phyloP scores from a whole-genome alignment of 2,329 filamentous ascomycete genomes.

The Aspergillus sp. region DNA sequence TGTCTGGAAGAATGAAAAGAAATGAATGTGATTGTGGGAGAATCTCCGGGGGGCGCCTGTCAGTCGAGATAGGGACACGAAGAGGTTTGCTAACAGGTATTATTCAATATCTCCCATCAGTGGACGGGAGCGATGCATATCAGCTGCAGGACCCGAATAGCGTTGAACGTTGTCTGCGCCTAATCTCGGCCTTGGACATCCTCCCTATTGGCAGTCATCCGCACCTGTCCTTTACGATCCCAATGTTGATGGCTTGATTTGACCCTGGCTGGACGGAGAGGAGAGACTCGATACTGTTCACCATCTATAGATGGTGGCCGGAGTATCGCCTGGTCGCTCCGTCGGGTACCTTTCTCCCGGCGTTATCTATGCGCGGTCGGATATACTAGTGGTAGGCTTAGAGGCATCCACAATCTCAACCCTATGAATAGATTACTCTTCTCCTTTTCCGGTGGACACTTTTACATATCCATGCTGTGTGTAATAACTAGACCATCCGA shows the following conservation, averaged over 20 bases:
- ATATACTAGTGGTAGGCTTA: too few relatives aligned
- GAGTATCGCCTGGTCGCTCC: not conserved
- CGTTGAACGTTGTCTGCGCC: constrained; percentile 13
- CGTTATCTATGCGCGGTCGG: not conserved
- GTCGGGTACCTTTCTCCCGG: not conserved
- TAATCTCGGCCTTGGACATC: constrained; percentile 6
- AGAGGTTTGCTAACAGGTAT: constrained; percentile 23
- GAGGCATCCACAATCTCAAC: too few relatives aligned
- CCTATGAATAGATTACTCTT: too few relatives aligned
- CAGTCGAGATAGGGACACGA: constrained; percentile 16
- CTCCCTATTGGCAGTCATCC: constrained; percentile 10
- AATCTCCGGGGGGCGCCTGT: not conserved
- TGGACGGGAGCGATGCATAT: constrained; percentile 22
- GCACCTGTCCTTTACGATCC: constrained; percentile 1
- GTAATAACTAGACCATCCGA: too few relatives aligned
- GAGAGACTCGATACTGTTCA: not conserved
- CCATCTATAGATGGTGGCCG: not conserved
- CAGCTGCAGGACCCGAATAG: constrained; percentile 23
- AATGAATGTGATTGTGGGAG: constrained; percentile 1
- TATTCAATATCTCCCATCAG: constrained; percentile 18
- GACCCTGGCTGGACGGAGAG: too few relatives aligned
- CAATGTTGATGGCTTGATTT: not conserved
- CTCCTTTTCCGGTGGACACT: too few relatives aligned
- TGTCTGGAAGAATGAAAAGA: not conserved
- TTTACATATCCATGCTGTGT: too few relatives aligned